phyloP scores from a whole-genome alignment of 441 rosid genomes.

The Mallotus japonicus region DNA sequence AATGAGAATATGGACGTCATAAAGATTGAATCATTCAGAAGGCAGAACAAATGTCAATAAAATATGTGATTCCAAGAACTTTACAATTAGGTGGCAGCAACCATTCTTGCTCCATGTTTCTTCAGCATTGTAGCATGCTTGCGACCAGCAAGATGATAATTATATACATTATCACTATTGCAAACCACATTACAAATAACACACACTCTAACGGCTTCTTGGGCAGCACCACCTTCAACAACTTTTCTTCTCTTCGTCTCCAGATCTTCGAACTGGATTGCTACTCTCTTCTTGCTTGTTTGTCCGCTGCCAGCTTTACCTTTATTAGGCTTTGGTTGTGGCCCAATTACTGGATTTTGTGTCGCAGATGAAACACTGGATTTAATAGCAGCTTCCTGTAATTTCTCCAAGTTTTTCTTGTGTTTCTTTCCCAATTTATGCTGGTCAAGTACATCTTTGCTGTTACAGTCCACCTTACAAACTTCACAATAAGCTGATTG shows the following conservation, averaged over 20 bases:
- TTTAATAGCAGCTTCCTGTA: slow-evolving; percentile 21
- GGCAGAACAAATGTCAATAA: not conserved
- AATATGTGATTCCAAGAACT: not conserved
- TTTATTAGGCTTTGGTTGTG: slow-evolving; percentile 30
- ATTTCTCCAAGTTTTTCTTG: slow-evolving; percentile 45
- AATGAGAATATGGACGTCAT: not conserved
- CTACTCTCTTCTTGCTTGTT: slow-evolving; percentile 31
- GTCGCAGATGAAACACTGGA: slow-evolving; percentile 16
- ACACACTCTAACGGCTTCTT: slow-evolving; percentile 43
- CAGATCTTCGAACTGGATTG: slow-evolving; percentile 29
- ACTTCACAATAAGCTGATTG: slow-evolving; percentile 44
- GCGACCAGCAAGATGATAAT: slow-evolving; percentile 40
- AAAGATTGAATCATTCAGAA: not conserved
- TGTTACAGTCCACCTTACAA: slow-evolving; percentile 47
- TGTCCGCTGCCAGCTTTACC: slow-evolving; percentile 5
- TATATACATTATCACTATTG: slow-evolving; percentile 42
- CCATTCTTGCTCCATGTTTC: slow-evolving; percentile 23
- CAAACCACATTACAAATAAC: slow-evolving; percentile 49
- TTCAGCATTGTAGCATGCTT: slow-evolving; percentile 42
- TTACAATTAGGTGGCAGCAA: slow-evolving; percentile 16
- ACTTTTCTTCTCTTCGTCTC: slow-evolving; percentile 44
- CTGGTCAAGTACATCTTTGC: slow-evolving; percentile 43
- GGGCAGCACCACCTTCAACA: slow-evolving; percentile 41
- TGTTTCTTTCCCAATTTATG: slow-evolving; percentile 57
- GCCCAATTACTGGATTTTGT: slow-evolving; percentile 33